Evolutionary conservation across 176 grass and related monocot genomes (phyloP).

Genomic region (Zoysia japonica): DNA sequence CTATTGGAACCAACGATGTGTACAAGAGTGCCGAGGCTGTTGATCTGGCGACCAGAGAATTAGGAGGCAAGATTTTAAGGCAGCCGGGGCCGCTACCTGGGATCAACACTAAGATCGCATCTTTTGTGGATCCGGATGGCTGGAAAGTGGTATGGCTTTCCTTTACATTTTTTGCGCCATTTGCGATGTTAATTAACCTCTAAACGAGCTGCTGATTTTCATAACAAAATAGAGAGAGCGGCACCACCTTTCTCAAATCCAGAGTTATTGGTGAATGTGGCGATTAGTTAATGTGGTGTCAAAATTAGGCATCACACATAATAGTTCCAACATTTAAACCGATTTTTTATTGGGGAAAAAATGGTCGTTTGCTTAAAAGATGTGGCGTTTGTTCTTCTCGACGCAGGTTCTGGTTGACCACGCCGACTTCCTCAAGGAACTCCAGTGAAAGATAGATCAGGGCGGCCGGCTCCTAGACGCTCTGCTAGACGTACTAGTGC

Average conservation of each 20-base stretch:
- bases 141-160: slow-evolving; percentile 88
- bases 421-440: slow-evolving; percentile 80
- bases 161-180: not conserved
- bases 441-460: slow-evolving; percentile 41
- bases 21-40: slow-evolving; percentile 85
- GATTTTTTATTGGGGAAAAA: not conserved
- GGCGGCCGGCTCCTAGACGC: not conserved
- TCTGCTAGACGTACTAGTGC: too few species aligned
- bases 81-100: slow-evolving; percentile 83
- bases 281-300: not conserved
- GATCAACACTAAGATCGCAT: slow-evolving; percentile 85
- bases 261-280: not conserved
- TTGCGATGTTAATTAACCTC: not conserved
- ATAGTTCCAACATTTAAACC: not conserved
- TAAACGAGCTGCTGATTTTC: not conserved
- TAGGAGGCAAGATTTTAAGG: slow-evolving; percentile 87
- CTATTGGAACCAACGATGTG: slow-evolving; percentile 93
- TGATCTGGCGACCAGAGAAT: slow-evolving; percentile 69
- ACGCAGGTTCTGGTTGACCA: slow-evolving; percentile 82
- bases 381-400: slow-evolving; percentile 17
- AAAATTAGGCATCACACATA: not conserved
- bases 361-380: not conserved
- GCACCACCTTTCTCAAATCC: not conserved
- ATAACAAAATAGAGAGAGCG: too few species aligned
- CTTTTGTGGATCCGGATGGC: slow-evolving; percentile 98